Percentiles rank a stretch among this genome's conserved stretches.
phyloP scores from a whole-genome alignment of 140 eudicot genomes.

The Ambrosia hybrid region DNA sequence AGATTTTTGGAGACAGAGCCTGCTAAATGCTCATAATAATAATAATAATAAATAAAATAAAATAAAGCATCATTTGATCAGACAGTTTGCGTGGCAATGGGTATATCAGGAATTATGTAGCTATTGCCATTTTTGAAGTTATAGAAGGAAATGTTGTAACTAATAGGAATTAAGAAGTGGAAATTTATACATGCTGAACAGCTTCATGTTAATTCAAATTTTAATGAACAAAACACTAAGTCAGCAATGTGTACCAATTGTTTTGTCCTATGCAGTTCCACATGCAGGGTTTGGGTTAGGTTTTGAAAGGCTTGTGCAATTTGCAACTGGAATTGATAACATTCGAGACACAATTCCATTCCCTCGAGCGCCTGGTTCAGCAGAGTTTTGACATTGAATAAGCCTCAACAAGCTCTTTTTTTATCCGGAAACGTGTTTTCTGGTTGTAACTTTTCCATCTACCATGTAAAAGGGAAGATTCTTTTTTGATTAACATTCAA shows the following conservation, averaged over 20 bases:
- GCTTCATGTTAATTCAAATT: neutral
- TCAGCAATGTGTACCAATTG: neutral
- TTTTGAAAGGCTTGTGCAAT: constrained; percentile 97
- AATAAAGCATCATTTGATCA: neutral
- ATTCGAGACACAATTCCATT: constrained; percentile 98
- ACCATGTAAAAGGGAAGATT: constrained; percentile 12
- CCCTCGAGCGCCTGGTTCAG: constrained; percentile 95
- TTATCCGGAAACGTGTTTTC: neutral
- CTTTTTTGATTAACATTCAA: neutral
- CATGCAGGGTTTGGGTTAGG: constrained; percentile 99
- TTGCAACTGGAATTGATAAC: constrained; percentile 95
- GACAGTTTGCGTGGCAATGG: neutral
- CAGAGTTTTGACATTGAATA: constrained; percentile 66
- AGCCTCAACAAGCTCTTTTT: neutral
- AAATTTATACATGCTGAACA: neutral
- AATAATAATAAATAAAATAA: too few relatives aligned
- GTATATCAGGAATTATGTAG: neutral
- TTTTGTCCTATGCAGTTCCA: constrained; percentile 66
- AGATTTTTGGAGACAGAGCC: neutral
- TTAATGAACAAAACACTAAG: neutral
- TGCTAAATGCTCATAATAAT: too few relatives aligned
- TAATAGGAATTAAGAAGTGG: neutral
- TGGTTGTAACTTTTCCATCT: constrained; percentile 21
- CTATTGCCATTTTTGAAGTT: neutral
- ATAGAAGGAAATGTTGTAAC: neutral